Percentiles rank a stretch among this genome's conserved stretches.
phyloP scores from a whole-genome alignment of 176 grass and related monocot genomes.

The Eremochloa ophiuroides region DNA sequence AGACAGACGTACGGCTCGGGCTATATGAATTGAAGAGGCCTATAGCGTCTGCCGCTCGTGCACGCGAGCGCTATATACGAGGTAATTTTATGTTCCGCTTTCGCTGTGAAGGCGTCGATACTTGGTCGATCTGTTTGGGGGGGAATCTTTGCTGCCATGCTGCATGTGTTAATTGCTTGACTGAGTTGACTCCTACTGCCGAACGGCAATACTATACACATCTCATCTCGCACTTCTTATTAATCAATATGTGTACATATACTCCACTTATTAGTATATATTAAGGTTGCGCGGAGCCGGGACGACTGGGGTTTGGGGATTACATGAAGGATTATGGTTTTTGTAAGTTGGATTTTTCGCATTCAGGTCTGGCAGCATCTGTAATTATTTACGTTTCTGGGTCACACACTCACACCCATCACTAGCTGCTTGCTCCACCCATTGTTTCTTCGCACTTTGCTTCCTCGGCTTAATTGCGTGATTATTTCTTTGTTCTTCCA shows the following conservation, averaged over 20 bases:
- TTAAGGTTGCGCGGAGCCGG: too few species aligned
- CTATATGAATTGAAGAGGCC: not conserved
- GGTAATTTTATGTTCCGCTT: conserved; percentile 45
- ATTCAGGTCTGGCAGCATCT: not conserved
- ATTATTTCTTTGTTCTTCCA: not conserved
- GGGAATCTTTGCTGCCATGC: not conserved
- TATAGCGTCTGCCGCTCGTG: not conserved
- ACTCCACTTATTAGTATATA: too few species aligned
- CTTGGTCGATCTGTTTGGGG: conserved; percentile 18
- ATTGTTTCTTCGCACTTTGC: not conserved
- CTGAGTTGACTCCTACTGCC: not conserved
- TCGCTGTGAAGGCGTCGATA: not conserved
- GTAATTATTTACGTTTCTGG: not conserved
- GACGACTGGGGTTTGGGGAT: not conserved
- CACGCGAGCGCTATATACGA: not conserved
- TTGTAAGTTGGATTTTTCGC: not conserved
- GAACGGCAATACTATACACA: too few species aligned
- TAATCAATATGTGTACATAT: not conserved
- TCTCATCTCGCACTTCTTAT: not conserved
- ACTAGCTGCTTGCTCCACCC: not conserved
- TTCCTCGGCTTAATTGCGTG: not conserved
- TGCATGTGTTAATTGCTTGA: conserved; percentile 5
- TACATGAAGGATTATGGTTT: not conserved
- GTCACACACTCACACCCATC: not conserved
- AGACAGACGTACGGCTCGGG: not conserved